phyloP scores from a whole-genome alignment of 352 stramenopile species.

The Globisporangium cystogenes region DNA sequence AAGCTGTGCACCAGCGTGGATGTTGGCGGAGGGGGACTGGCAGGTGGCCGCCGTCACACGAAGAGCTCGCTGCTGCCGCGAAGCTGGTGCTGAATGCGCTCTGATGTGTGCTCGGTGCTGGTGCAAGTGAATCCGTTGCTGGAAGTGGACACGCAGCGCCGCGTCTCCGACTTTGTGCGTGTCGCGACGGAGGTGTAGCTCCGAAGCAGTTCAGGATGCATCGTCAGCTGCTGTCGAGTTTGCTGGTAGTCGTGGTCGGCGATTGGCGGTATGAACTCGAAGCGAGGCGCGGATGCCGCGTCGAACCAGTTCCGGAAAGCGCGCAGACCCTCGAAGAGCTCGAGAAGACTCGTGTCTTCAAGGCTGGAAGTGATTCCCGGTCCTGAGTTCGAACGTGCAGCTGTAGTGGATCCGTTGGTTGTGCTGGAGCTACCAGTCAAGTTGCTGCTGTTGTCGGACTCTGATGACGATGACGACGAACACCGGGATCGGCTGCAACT shows the following conservation, averaged over 20 bases:
- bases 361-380: too few species aligned
- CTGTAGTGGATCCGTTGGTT: too few species aligned
- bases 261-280: too few species aligned
- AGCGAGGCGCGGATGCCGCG: too few species aligned
- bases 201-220: not conserved
- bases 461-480: too few species aligned
- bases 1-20: not conserved
- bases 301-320: too few species aligned
- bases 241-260: too few species aligned
- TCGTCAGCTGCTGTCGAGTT: too few species aligned
- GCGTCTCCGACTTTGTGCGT: constrained; percentile 1
- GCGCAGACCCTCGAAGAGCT: too few species aligned
- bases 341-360: too few species aligned
- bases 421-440: not conserved
- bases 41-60: too few species aligned
- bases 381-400: too few species aligned
- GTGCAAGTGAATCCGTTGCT: constrained; percentile 5
- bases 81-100: not conserved
- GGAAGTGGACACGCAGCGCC: not conserved
- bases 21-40: not conserved
- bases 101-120: constrained; percentile 1
- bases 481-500: not conserved
- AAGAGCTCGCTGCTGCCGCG: not conserved
- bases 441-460: not conserved
- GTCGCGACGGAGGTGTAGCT: not conserved